Evolutionary conservation across 768 basidiomycete species (phyloP), one percentile per base, ranked within the genome.

Genomic region (Termitomyces sp.): DNA sequence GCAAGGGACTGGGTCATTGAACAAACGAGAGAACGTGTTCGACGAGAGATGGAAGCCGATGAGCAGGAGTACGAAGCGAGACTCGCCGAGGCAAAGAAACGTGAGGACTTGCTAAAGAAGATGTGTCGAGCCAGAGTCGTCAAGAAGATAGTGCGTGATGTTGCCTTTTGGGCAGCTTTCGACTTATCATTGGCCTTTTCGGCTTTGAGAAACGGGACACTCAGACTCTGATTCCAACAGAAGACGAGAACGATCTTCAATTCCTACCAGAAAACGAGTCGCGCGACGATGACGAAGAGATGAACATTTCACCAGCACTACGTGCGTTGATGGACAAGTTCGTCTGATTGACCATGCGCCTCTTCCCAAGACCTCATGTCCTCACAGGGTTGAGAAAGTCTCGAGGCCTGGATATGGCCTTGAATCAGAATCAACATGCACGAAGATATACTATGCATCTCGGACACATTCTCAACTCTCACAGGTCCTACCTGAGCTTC

Each of bases 391-490:
- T 15, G 77, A 79, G 59, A 76, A 73, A 64, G 63, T 65, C 34
- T 68, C 73, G 53, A 69, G 64, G 51, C 60, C 46, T 17, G 66
- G 60, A 15, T 62, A 38, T 48, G 61, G 31, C 51, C 67, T 73
- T 29, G 70, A 73, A 57, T 76, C 76, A 49, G 87, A 87, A 60
- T 80, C 81, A 15, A 80, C 81, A 4, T 91, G 89, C 68, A 89
- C 85, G 42, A 91, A 94, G 79, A 88, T 98, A 62, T 97, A 86
- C 72, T 97, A 96, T 69, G 91, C 96, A 0, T 98, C 97, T 0
- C 82, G 96, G 37, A 99, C 96, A 0, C 96, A 99, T 74, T 96
- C 96, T 1, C 96, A 99, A 69, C 83, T 99, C 4, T 81, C 94
- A 2, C 96, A 99, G 71, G 81, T 98, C 4, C 79, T 95, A 17